These are phyloP conservation scores for Phytophthora multivora DNA, from an alignment of 352 stramenopile species.

Conservation along the genomic window DNA sequence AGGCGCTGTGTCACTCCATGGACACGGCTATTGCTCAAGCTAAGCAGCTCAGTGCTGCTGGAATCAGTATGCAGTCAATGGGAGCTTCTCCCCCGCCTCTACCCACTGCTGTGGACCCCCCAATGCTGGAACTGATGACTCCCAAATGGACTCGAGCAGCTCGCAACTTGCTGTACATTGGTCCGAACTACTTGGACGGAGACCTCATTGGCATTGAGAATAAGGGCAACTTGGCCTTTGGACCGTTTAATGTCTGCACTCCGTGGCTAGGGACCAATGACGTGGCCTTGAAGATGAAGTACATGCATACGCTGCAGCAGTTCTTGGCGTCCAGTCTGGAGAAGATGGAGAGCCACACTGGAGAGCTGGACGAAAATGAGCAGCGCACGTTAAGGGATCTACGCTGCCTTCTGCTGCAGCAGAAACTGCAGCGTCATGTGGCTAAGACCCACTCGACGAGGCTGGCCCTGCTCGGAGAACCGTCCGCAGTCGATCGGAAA, in stretches of 20 bases:
- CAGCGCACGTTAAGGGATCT: conserved; percentile 60
- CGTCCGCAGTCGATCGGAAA: conserved; percentile 67
- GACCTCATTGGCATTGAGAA: conserved; percentile 64
- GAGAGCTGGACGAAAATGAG: conserved; percentile 45
- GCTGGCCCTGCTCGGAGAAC: conserved; percentile 70
- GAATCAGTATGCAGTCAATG: background rate
- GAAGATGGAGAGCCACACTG: conserved; percentile 53
- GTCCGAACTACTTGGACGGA: conserved; percentile 68
- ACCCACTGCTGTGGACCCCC: conserved; percentile 4
- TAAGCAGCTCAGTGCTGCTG: conserved; percentile 23
- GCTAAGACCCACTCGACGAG: conserved; percentile 64
- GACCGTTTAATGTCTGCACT: conserved; percentile 59
- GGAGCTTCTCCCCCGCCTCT: background rate
- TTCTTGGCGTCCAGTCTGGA: conserved; percentile 70
- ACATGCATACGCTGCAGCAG: conserved; percentile 74
- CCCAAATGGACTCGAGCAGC: conserved; percentile 69
- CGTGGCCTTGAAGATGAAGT: conserved; percentile 72
- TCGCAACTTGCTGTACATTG: conserved; percentile 60
- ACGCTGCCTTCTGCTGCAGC: conserved; percentile 74
- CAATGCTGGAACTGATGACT: conserved; percentile 42
- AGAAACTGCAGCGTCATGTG: conserved; percentile 69
- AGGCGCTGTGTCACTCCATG: conserved; percentile 84
- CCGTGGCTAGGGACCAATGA: conserved; percentile 74
- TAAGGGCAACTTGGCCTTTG: conserved; percentile 60
- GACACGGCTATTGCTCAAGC: conserved; percentile 54